Evolutionary conservation across 371 early-diverging fungal species (phyloP).

Genomic region (Phascolomyces articulosus): DNA sequence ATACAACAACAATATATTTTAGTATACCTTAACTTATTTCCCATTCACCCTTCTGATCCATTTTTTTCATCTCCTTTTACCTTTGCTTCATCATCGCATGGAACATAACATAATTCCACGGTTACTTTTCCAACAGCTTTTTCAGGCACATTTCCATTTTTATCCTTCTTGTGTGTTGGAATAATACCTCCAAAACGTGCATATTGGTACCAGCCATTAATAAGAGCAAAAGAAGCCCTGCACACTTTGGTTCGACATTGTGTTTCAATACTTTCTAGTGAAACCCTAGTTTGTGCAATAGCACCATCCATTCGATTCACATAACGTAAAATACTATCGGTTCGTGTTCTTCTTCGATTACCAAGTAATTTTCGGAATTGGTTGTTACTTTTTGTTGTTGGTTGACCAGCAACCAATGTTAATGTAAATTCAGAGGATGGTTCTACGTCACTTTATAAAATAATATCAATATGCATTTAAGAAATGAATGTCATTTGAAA

Average conservation of each 20-base stretch:
- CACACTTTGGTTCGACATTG: slow-evolving; percentile 24
- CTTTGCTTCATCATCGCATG: slow-evolving; percentile 13
- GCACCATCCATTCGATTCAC: slow-evolving; percentile 26
- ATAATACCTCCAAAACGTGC: slow-evolving; percentile 7
- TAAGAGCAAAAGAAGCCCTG: slow-evolving; percentile 36
- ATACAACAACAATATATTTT: no score
- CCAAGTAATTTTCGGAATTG: slow-evolving; percentile 13
- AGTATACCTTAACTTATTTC: no score
- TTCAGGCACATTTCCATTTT: slow-evolving; percentile 14
- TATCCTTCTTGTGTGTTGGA: slow-evolving; percentile 7
- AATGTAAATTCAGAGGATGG: slow-evolving; percentile 20
- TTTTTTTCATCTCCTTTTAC: slow-evolving; percentile 11
- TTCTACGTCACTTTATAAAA: slow-evolving; percentile 15
- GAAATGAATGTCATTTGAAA: no score
- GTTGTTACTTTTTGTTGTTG: slow-evolving; percentile 9
- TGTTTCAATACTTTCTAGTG: slow-evolving; percentile 21
- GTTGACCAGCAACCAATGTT: slow-evolving; percentile 13
- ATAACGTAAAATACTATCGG: slow-evolving; percentile 19
- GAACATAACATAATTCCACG: slow-evolving; percentile 27
- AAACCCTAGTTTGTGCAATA: slow-evolving; percentile 39
- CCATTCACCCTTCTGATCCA: neutral
- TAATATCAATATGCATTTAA: no score
- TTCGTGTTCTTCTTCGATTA: neutral
- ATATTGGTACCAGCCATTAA: slow-evolving; percentile 46
- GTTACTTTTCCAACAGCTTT: slow-evolving; percentile 46